Base-by-base conservation (phyloP, 176 grass and related monocot genomes). In the Carex pumila region DNA sequence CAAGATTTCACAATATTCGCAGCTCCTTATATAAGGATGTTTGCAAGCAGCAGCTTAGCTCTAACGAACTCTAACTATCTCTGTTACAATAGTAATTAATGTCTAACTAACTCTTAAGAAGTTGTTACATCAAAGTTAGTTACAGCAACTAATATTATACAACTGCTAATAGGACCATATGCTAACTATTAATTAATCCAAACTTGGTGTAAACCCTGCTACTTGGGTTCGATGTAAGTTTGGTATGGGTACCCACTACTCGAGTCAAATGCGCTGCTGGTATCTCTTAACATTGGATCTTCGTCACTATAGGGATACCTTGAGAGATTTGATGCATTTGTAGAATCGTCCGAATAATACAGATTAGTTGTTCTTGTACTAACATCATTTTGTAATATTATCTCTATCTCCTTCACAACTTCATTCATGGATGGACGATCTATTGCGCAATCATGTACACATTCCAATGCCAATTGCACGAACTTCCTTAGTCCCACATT, bases 381-480 rank as follows among this genome's bases (percentile, higher is more conserved):
- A 17, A 7, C 59, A 61, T 62, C 71, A 49, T 37, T 79, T 17
- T 88, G 90, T 68, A 94, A 79, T 80, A 94, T 94, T 0, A 81
- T 80, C 77, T 97, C 88, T n/a, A 97, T 89, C 45, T 94, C 92
- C 84, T 94, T 97, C 57, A 97, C 90, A 60, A 92, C 88, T 31
- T 84, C 85, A 83, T 77, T 84, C 94, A 97, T 97, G 1, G 81
- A 88, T 47, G 94, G 94, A 47, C 92, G 83, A 65, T 64, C 83
- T 0, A 85, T 34, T 61, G 85, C 90, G 5, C 74, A 86, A 67
- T 97, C 92, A 34, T 87, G 79, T 32, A 89, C 88, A 6, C 93
- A 95, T 66, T 91, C 85, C 90, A 95, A 84, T 62, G 93, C 93
- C 72, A 95, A 65, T 85, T 92, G 88, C 66, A 92, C 93, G n/a